Percentiles rank a stretch among this genome's conserved stretches.
Conservation (phyloP, 768 basidiomycete species). For the Clitopilus hobsonii region DNA sequence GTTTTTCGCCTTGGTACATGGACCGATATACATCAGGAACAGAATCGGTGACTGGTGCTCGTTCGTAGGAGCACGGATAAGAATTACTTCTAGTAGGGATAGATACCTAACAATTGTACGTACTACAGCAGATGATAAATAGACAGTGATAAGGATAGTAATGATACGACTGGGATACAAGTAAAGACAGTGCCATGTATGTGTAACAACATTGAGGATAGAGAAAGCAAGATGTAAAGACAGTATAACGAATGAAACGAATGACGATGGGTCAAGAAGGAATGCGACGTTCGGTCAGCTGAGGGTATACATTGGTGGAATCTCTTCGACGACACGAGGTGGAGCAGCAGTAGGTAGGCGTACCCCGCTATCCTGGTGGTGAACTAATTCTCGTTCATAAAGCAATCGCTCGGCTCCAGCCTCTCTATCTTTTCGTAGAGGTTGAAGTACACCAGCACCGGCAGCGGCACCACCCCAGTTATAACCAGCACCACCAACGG, state of each 20-base stretch:
- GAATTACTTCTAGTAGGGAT: not conserved
- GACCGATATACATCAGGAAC: conserved; percentile 31
- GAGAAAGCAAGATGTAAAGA: not conserved
- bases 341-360: not conserved
- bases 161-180: not conserved
- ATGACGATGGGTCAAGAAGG: not conserved
- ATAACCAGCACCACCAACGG: not conserved
- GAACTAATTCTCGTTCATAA: not conserved
- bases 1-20: conserved; percentile 34
- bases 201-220: not conserved
- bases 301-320: not conserved
- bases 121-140: not conserved
- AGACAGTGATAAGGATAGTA: not conserved
- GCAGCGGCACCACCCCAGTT: not conserved
- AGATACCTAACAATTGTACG: too few relatives aligned
- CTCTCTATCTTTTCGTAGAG: not conserved
- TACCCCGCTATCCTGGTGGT: conserved; percentile 1
- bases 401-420: not conserved
- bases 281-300: not conserved
- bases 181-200: too few relatives aligned
- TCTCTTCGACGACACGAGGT: not conserved
- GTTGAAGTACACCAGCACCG: not conserved
- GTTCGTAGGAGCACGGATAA: not conserved
- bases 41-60: conserved; percentile 17
- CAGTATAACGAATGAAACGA: too few relatives aligned